Evolutionary conservation across 2,329 filamentous ascomycete genomes (phyloP), one percentile per base, ranked within the genome.

Genomic region (Cryphonectria nitschkei): DNA sequence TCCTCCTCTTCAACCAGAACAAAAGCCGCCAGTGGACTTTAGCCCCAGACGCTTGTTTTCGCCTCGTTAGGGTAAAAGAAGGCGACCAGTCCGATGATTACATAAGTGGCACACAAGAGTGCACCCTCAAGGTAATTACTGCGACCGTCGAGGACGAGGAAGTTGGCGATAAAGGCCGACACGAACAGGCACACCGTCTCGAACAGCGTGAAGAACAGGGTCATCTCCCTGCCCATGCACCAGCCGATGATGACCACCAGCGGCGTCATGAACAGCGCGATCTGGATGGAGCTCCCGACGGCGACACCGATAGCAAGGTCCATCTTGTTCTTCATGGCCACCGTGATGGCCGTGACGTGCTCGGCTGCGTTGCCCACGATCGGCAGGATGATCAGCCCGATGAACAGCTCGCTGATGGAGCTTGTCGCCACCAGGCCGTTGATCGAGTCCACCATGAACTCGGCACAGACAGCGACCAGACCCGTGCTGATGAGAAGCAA

Each of bases 181-280:
- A 95, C 89, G 80, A 97, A 97, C 76, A 97, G 87, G 70, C 92
- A 93, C 29, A 96, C 92, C 0, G 93, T 97, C 86, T 97, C 93
- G 80, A 97, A 97, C 65, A 94, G 86, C 72, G 93, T 93, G 80
- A 97, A 97, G 83, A 95, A 94, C 46, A 97, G 85, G 41, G 92
- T 88, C 90, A 93, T 92, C n/a, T 90, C 84, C 71, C 86, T 87
- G 72, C 85, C 81, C 79, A 92, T 86, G 72, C 85, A 86, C 91
- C 91, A 93, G n/a, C 90, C 91, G 32, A 93, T 82, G 39, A 93
- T 88, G 50, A 93, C 90, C 46, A 92, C 86, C 29, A 93, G 82
- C 0, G 91, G 91, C 4, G 90, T 92, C 68, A 93, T 85, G 77
- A 93, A 91, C 13, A 93, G 83, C 16, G 90, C 88, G 78, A 93